phyloP scores from a whole-genome alignment of 805 yeast genomes.

The Suhomyces emberorum region DNA sequence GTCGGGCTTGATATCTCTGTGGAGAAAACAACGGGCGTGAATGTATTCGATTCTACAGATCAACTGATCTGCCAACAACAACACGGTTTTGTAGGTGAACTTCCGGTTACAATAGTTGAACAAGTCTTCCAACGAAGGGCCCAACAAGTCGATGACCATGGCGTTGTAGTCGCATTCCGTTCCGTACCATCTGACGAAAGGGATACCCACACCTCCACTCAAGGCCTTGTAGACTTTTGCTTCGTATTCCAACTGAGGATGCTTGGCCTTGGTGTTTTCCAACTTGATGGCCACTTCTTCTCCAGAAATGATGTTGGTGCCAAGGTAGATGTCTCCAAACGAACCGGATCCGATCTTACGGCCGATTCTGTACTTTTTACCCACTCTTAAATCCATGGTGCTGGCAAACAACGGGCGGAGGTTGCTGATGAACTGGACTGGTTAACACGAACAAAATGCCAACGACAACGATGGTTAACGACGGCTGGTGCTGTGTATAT shows the following conservation, averaged over 20 bases:
- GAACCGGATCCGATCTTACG: constrained; percentile 97
- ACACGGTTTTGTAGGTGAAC: constrained; percentile 89
- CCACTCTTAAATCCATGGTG: constrained; percentile 70
- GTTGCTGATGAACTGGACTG: not conserved
- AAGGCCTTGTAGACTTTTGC: constrained; percentile 92
- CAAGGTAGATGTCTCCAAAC: constrained; percentile 93
- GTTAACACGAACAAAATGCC: no score
- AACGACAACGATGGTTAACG: no score
- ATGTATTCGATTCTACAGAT: constrained; percentile 91
- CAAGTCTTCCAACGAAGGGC: constrained; percentile 92
- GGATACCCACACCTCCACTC: constrained; percentile 96
- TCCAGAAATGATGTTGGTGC: constrained; percentile 91
- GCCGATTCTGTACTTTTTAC: constrained; percentile 90
- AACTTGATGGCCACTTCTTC: constrained; percentile 97
- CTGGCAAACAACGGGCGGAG: no score
- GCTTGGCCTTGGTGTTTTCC: constrained; percentile 86
- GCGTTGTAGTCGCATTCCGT: constrained; percentile 96
- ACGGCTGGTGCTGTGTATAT: no score
- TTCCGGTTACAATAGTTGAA: constrained; percentile 95
- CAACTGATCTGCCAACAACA: constrained; percentile 90
- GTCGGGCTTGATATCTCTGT: constrained; percentile 81
- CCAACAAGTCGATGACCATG: constrained; percentile 92
- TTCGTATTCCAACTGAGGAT: constrained; percentile 96
- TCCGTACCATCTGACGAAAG: constrained; percentile 96
- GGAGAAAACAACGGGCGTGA: constrained; percentile 90